Conservation (phyloP, 78 protist genomes). For the Dictyostelium capitatum region DNA sequence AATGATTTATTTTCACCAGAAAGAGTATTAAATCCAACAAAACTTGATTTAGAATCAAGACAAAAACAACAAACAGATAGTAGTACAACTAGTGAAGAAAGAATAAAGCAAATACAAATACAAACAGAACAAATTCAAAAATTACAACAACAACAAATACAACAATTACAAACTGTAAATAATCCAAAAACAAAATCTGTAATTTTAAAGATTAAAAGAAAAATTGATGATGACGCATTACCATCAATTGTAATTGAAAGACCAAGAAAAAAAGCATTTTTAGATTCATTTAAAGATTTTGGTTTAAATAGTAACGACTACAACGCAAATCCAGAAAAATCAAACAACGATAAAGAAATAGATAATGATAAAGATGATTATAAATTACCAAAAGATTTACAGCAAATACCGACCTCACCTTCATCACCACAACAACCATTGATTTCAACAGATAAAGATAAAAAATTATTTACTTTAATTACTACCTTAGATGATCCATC, state of each 20-base stretch:
- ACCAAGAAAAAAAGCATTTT: slow-evolving; percentile 66
- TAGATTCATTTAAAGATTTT: slow-evolving; percentile 65
- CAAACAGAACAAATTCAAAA: not conserved
- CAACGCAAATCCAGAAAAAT: not conserved
- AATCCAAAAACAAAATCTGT: slow-evolving; percentile 9
- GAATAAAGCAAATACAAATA: not conserved
- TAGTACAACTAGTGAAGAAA: not conserved
- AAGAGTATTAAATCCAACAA: slow-evolving; percentile 23
- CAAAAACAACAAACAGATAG: not conserved
- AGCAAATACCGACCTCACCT: not conserved
- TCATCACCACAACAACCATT: not conserved
- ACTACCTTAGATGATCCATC: slow-evolving; percentile 50
- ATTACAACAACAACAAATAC: slow-evolving; percentile 20
- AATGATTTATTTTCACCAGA: slow-evolving; percentile 14
- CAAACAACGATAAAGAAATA: not conserved
- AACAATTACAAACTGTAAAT: not conserved
- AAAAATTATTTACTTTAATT: slow-evolving; percentile 44
- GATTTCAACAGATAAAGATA: not conserved
- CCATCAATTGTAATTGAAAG: slow-evolving; percentile 63
- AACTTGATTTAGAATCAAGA: not conserved
- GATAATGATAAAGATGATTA: not conserved
- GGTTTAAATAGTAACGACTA: not conserved
- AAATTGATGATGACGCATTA: slow-evolving; percentile 69
- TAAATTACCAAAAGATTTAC: not conserved
- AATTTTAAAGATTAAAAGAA: slow-evolving; percentile 67